These are phyloP conservation scores for Fusarium setosum DNA, from an alignment of 2,329 filamentous ascomycete species.

Conservation along the genomic window DNA sequence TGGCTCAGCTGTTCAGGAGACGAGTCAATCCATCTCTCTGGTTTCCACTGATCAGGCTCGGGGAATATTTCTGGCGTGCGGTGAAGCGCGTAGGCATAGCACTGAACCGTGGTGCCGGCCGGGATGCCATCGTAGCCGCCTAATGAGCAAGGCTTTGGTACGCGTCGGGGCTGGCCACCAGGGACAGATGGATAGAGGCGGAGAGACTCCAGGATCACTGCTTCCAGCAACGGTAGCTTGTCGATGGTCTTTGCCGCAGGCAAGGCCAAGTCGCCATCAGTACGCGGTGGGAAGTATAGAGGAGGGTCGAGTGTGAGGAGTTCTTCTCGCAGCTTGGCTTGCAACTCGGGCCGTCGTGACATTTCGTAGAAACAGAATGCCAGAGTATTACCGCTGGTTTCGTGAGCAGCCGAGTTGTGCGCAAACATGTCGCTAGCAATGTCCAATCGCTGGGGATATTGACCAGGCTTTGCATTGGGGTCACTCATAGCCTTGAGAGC, in stretches of 20 bases:
- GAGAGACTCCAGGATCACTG: background rate
- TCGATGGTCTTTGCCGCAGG: background rate
- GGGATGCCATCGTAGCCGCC: background rate
- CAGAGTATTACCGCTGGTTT: conserved; percentile 8
- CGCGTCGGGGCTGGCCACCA: background rate
- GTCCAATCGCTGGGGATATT: conserved; percentile 4
- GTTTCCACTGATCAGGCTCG: background rate
- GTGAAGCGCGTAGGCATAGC: background rate
- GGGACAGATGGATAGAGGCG: conserved; percentile 1
- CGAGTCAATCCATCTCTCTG: background rate
- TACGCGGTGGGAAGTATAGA: background rate
- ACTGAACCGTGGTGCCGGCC: background rate
- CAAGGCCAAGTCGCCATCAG: background rate
- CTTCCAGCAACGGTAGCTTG: background rate
- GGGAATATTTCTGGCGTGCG: background rate
- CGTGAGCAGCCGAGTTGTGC: conserved; percentile 8
- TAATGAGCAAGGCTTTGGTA: background rate
- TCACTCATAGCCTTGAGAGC: conserved; percentile 9
- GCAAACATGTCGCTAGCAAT: conserved; percentile 17
- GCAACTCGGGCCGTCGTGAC: background rate
- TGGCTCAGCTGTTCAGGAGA: background rate
- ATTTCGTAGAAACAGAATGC: background rate
- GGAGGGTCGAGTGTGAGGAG: background rate
- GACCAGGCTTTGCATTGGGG: background rate
- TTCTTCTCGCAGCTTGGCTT: background rate